Evolutionary conservation across 805 yeast genomes (phyloP), one percentile per base, ranked within the genome.

Genomic region (Candida namnaoensis): DNA sequence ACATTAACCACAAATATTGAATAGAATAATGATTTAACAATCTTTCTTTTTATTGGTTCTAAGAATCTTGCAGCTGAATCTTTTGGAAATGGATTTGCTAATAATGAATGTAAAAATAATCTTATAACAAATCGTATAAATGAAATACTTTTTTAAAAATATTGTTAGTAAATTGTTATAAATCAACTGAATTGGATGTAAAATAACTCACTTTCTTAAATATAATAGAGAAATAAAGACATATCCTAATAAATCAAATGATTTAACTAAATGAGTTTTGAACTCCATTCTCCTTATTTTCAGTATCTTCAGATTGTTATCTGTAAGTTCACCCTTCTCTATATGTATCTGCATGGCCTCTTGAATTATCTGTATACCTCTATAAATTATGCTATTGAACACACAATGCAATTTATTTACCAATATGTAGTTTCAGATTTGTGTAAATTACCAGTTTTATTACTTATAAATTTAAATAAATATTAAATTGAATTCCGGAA

Each of bases 61-160:
- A 56, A 42, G 19, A 56, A 44, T 25, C 49, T 51, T 15, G 60
- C 37, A 23, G 51, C 56, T 5, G 37, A n/a, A 19, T 57, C 55
- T n/a, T 56, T 40, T 0, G 71, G 69, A 41, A 71, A 73, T 1
- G 77, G 74, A 24, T 62, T 58, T 1, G 66, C 44, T 27, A 71
- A 41, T 14, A 69, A 49, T 7, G 66, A 54, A 37, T 72, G 76
- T 1, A 65, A 55, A 5, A 58, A 45, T 10, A 61, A 44, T 47
- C 77, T 52, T 10, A 64, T 24, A 2, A 54, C 34, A 5, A 69
- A 53, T 4, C 60, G 46, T 7, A 51, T 36, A 13, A 55, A 55
- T 1, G 60, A 55, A 3, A 46, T 44, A 28, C 55, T 54, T 27
- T 30, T 11, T 5, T 9, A 9, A 25, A 2, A 26, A 23, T 7